These are phyloP conservation scores for Endotrypanum monterogeii DNA, from an alignment of 208 protist species.

Conservation along the genomic window DNA sequence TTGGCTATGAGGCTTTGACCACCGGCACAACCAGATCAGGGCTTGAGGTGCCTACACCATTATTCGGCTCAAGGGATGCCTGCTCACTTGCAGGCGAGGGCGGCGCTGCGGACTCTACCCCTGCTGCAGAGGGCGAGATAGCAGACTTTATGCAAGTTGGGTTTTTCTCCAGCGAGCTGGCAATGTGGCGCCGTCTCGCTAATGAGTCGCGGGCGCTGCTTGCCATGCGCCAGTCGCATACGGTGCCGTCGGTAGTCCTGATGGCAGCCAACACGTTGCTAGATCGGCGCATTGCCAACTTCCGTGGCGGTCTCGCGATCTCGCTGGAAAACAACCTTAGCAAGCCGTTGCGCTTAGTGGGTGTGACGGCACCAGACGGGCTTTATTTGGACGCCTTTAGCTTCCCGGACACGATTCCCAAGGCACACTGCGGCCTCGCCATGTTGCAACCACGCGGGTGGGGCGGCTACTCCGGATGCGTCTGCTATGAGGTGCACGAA, in stretches of 20 bases:
- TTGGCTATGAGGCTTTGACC: not conserved
- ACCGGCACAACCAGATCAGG: not conserved
- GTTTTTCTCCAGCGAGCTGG: slow-evolving; percentile 45
- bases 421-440: slow-evolving; percentile 50
- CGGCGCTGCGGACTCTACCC: not conserved
- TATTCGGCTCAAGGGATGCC: not conserved
- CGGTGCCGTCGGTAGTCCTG: slow-evolving; percentile 47
- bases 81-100: slow-evolving; percentile 4
- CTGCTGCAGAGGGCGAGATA: not conserved
- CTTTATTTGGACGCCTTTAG: slow-evolving; percentile 42
- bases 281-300: slow-evolving; percentile 33
- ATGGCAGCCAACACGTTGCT: slow-evolving; percentile 58
- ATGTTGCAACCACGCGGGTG: slow-evolving; percentile 64
- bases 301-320: slow-evolving; percentile 46
- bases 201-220: slow-evolving; percentile 62
- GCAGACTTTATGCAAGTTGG: slow-evolving; percentile 29
- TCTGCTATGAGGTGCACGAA: slow-evolving; percentile 68
- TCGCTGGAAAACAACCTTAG: slow-evolving; percentile 67
- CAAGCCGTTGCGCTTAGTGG: slow-evolving; percentile 47
- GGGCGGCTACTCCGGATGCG: slow-evolving; percentile 63
- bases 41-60: not conserved
- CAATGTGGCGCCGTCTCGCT: slow-evolving; percentile 54
- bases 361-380: slow-evolving; percentile 43
- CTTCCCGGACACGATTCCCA: slow-evolving; percentile 57
- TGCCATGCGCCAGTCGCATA: slow-evolving; percentile 52